Percentiles rank a stretch among this genome's conserved stretches.
These are phyloP conservation scores for Cotoneaster glaucophyllus DNA, from an alignment of 306 rosid genomes.

Conservation along the genomic window DNA sequence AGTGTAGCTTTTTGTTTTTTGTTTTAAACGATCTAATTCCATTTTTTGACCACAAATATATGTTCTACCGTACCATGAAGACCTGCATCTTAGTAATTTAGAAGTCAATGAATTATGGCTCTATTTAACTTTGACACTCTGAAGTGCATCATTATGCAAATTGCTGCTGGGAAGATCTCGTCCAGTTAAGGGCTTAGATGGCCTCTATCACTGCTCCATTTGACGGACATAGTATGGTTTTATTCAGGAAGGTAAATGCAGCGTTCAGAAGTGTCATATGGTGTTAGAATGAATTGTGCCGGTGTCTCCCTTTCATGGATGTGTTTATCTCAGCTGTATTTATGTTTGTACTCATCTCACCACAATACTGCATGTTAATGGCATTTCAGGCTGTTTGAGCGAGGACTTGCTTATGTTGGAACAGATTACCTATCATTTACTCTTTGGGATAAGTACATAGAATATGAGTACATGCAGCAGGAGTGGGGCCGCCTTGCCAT, in stretches of 20 bases:
- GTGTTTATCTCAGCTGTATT: constrained; percentile 34
- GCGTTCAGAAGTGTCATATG: constrained; percentile 93
- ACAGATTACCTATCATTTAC: constrained; percentile 91
- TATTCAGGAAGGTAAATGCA: constrained; percentile 99
- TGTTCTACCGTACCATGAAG: constrained; percentile 30
- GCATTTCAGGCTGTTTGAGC: constrained; percentile 90
- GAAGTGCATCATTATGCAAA: constrained; percentile 94
- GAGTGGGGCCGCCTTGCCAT: constrained; percentile 89
- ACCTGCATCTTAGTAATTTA: constrained; percentile 45
- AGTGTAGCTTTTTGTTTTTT: constrained; percentile 29
- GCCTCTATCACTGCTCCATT: constrained; percentile 97
- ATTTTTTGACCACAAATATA: constrained; percentile 12
- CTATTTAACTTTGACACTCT: constrained; percentile 70
- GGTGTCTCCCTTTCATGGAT: constrained; percentile 57
- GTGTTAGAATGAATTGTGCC: constrained; percentile 89
- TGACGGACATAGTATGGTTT: constrained; percentile 89
- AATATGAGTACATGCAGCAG: constrained; percentile 94
- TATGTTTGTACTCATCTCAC: constrained; percentile 32
- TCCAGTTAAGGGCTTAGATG: constrained; percentile 96
- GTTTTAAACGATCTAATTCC: constrained; percentile 1
- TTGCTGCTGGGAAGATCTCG: constrained; percentile 99
- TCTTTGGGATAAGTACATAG: constrained; percentile 97
- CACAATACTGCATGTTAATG: constrained; percentile 21
- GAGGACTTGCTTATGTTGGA: constrained; percentile 94
- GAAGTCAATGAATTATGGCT: constrained; percentile 55